These are phyloP conservation scores for Sclerospora graminicola DNA, from an alignment of 352 stramenopile genomes.

Conservation along the genomic window DNA sequence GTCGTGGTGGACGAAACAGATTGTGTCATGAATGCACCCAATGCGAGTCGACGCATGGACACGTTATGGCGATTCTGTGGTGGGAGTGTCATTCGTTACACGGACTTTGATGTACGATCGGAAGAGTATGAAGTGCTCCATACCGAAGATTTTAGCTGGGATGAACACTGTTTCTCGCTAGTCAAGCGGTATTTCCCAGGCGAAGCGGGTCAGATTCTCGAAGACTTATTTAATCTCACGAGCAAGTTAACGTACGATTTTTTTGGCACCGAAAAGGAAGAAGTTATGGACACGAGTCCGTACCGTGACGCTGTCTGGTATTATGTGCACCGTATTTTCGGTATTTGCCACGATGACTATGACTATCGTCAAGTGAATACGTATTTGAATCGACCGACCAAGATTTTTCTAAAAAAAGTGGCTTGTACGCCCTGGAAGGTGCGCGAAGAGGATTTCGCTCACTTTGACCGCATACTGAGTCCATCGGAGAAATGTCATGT, in stretches of 20 bases:
- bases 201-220: slow-evolving; percentile 69
- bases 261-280: slow-evolving; percentile 47
- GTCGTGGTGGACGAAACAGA: slow-evolving; percentile 45
- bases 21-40: slow-evolving; percentile 28
- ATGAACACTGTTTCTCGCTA: slow-evolving; percentile 82
- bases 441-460: slow-evolving; percentile 65
- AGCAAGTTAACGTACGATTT: slow-evolving; percentile 77
- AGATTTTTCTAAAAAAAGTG: slow-evolving; percentile 84
- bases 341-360: slow-evolving; percentile 85
- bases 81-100: slow-evolving; percentile 65
- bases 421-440: slow-evolving; percentile 82
- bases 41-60: slow-evolving; percentile 30
- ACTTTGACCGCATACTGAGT: slow-evolving; percentile 74
- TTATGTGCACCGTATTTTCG: slow-evolving; percentile 83
- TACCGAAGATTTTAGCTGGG: slow-evolving; percentile 85
- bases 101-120: slow-evolving; percentile 81
- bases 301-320: slow-evolving; percentile 83
- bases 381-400: slow-evolving; percentile 74
- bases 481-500: slow-evolving; percentile 81
- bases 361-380: slow-evolving; percentile 79
- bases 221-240: slow-evolving; percentile 83
- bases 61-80: slow-evolving; percentile 80
- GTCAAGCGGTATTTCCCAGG: slow-evolving; percentile 78
- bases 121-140: slow-evolving; percentile 74
- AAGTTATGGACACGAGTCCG: slow-evolving; percentile 61